A percentile compares a stretch with the other conserved stretches of the same genome.
phyloP scores from a whole-genome alignment of 2,329 filamentous ascomycete species.

The Curvularia spicifera region DNA sequence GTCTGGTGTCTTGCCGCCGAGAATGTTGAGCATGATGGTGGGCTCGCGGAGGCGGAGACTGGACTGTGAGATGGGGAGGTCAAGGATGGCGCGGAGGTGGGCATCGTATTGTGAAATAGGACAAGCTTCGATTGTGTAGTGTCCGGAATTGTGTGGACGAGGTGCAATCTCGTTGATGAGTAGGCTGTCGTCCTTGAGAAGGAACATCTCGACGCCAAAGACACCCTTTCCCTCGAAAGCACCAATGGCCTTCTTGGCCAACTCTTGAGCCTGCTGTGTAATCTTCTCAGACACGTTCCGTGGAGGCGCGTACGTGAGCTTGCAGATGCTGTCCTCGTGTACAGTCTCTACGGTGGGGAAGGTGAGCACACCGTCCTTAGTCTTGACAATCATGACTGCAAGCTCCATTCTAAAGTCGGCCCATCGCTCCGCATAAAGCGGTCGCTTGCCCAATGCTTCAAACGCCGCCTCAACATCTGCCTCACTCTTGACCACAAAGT shows the following conservation, averaged over 20 bases:
- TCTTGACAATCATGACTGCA: slow-evolving; percentile 93
- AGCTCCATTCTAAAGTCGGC: slow-evolving; percentile 85
- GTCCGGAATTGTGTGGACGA: slow-evolving; percentile 87
- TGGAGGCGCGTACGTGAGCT: slow-evolving; percentile 86
- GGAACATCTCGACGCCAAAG: slow-evolving; percentile 96
- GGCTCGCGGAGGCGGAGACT: slow-evolving; percentile 65
- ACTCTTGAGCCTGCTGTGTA: slow-evolving; percentile 70
- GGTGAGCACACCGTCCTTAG: slow-evolving; percentile 73
- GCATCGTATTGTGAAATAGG: slow-evolving; percentile 90
- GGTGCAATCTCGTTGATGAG: slow-evolving; percentile 88
- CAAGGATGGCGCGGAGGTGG: slow-evolving; percentile 83
- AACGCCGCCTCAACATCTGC: slow-evolving; percentile 70
- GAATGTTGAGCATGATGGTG: slow-evolving; percentile 66
- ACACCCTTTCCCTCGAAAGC: slow-evolving; percentile 88
- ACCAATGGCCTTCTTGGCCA: slow-evolving; percentile 79
- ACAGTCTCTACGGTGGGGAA: slow-evolving; percentile 94
- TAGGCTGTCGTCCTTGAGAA: slow-evolving; percentile 73
- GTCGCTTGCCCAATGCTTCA: slow-evolving; percentile 67
- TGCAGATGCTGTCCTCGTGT: slow-evolving; percentile 95
- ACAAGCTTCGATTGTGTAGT: slow-evolving; percentile 93
- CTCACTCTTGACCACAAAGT: slow-evolving; percentile 67
- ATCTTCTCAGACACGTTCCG: slow-evolving; percentile 69
- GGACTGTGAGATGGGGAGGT: slow-evolving; percentile 61
- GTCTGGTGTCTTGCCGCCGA: slow-evolving; percentile 63
- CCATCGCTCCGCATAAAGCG: slow-evolving; percentile 90